phyloP scores from a whole-genome alignment of 2,329 filamentous ascomycete genomes.

The Coniochaeta sp. region DNA sequence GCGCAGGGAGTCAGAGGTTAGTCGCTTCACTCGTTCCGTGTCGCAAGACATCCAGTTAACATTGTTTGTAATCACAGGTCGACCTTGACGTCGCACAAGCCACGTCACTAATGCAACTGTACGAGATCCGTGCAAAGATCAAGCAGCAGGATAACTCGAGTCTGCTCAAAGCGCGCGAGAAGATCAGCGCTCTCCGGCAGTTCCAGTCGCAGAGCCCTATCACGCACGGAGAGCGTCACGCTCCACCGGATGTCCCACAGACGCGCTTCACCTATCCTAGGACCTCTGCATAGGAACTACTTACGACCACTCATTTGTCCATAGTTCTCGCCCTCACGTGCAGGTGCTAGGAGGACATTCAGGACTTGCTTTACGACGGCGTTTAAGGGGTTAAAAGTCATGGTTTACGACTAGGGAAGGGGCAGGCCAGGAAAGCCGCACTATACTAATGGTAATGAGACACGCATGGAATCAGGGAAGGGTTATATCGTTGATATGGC shows the following conservation, averaged over 20 bases:
- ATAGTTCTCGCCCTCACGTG: not conserved
- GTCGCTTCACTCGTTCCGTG: too few species aligned
- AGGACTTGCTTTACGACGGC: not conserved
- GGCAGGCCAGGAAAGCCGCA: not conserved
- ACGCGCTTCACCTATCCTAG: constrained; percentile 6
- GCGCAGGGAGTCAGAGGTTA: constrained; percentile 37
- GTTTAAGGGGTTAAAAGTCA: not conserved
- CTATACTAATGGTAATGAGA: not conserved
- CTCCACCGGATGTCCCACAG: not conserved
- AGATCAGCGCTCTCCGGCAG: constrained; percentile 52
- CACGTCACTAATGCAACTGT: constrained; percentile 52
- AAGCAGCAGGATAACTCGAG: constrained; percentile 57
- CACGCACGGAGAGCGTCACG: not conserved
- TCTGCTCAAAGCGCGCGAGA: constrained; percentile 52
- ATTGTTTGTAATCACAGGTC: constrained; percentile 19
- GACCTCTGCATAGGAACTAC: not conserved
- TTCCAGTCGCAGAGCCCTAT: constrained; percentile 18
- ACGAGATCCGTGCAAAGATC: constrained; percentile 56
- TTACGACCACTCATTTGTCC: not conserved
- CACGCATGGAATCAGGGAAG: not conserved
- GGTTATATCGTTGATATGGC: not conserved
- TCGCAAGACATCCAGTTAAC: too few species aligned
- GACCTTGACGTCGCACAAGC: constrained; percentile 55
- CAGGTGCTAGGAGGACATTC: not conserved
- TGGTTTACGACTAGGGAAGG: not conserved